Percentiles rank a stretch among this genome's conserved stretches.
Evolutionary conservation across 2,329 filamentous ascomycete genomes (phyloP).

Genomic region (Paraphoma chrysanthemicola): DNA sequence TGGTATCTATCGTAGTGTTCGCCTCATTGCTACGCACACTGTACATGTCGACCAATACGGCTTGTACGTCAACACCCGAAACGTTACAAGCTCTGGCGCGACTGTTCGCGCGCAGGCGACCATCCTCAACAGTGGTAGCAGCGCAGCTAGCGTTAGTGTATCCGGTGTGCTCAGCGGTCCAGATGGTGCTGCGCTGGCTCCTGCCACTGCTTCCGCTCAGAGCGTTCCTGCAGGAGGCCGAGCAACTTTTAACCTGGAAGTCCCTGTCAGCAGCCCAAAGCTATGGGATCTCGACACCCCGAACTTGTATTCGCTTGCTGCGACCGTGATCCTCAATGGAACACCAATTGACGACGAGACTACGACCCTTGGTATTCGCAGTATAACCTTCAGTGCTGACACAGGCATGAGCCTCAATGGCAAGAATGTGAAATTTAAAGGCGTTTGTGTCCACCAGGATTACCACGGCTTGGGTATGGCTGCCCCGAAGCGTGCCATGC

Average conservation of each 20-base stretch:
- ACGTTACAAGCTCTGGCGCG: neutral
- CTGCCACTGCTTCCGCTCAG: neutral
- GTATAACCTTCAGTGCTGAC: neutral
- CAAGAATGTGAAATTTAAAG: neutral
- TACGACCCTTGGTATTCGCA: neutral
- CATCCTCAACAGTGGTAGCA: neutral
- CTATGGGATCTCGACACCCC: neutral
- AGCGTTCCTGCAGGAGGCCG: neutral
- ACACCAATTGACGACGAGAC: neutral
- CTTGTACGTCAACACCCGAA: neutral
- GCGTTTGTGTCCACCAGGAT: neutral
- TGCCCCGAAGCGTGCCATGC: neutral
- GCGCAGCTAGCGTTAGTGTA: neutral
- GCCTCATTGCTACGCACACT: neutral
- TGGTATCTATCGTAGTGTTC: neutral
- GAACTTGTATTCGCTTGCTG: neutral
- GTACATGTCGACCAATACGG: neutral
- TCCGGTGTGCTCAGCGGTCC: neutral
- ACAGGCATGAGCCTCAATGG: neutral
- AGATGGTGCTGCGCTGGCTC: neutral
- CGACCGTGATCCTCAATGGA: neutral
- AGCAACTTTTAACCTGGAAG: neutral
- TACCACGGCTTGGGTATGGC: neutral
- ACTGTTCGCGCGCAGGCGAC: neutral
- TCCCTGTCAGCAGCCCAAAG: neutral